A percentile compares a stretch with the other conserved stretches of the same genome.
Evolutionary conservation across 1,139 yeast species (phyloP).

Genomic region (Eremothecium gossypii): DNA sequence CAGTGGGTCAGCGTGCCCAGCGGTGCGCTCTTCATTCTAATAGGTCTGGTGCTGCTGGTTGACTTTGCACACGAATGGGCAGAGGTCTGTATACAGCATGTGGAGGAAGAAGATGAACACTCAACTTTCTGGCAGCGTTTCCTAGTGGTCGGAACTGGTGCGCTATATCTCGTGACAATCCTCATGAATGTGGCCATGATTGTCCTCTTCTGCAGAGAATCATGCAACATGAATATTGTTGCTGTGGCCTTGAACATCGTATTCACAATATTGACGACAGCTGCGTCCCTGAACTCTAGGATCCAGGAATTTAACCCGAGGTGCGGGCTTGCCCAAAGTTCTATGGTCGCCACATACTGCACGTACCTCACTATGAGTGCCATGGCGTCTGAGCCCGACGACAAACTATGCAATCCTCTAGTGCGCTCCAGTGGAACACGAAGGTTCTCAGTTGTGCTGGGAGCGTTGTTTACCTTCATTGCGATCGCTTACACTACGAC

Average conservation of each 20-base stretch:
- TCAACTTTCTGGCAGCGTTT: constrained; percentile 64
- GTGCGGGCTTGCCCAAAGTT: constrained; percentile 93
- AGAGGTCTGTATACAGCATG: constrained; percentile 84
- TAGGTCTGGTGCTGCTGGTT: constrained; percentile 81
- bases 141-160: constrained; percentile 74
- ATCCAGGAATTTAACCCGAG: constrained; percentile 90
- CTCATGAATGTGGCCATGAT: constrained; percentile 72
- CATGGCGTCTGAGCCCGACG: constrained; percentile 95
- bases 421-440: constrained; percentile 85
- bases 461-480: constrained; percentile 86
- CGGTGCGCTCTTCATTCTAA: constrained; percentile 76
- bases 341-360: constrained; percentile 92
- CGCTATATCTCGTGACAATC: constrained; percentile 71
- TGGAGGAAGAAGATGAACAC: constrained; percentile 76
- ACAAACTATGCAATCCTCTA: constrained; percentile 80
- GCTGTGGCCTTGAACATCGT: constrained; percentile 74
- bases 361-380: constrained; percentile 90
- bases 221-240: constrained; percentile 85
- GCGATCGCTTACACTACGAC: constrained; percentile 98
- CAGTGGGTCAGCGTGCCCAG: constrained; percentile 79
- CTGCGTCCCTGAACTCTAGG: constrained; percentile 65
- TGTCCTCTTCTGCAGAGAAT: constrained; percentile 70
- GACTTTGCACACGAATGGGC: constrained; percentile 99
- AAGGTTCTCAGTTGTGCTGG: constrained; percentile 77
- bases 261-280: constrained; percentile 54